Conservation (phyloP, 1,139 yeast genomes). For the Hansenula lynferdii region DNA sequence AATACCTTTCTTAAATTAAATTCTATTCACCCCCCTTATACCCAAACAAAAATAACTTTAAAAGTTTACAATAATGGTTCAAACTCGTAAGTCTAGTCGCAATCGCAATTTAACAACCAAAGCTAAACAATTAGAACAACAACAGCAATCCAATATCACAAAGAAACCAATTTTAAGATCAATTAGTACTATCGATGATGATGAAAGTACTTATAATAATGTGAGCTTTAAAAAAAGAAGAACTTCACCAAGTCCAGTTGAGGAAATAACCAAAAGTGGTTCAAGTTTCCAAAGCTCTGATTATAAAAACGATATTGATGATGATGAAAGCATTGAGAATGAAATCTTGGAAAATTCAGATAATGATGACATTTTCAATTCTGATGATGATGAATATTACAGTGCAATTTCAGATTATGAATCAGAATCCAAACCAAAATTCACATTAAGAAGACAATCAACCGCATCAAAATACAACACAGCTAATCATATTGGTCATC, state of each 20-base stretch:
- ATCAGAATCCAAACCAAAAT: conserved; percentile 6
- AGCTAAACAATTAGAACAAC: conserved; percentile 22
- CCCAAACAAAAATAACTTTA: too few relatives aligned
- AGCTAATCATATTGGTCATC: neutral
- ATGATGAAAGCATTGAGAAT: conserved; percentile 9
- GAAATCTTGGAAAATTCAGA: conserved; percentile 14
- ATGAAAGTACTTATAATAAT: conserved; percentile 23
- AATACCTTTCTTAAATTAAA: neutral
- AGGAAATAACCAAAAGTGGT: neutral
- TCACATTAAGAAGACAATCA: conserved; percentile 4
- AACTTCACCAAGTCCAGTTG: conserved; percentile 6
- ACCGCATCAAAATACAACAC: neutral
- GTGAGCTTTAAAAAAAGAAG: conserved; percentile 22
- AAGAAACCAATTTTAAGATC: conserved; percentile 24
- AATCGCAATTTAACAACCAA: conserved; percentile 18
- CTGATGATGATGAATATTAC: conserved; percentile 22
- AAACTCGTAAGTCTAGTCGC: conserved; percentile 24
- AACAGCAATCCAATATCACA: neutral
- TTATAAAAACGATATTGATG: conserved; percentile 6
- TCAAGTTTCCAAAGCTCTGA: conserved; percentile 1
- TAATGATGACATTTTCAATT: conserved; percentile 19
- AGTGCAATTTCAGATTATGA: conserved; percentile 22
- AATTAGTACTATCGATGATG: conserved; percentile 22
- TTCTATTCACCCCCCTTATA: too few relatives aligned
- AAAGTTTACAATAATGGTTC: conserved; percentile 11